Base-by-base conservation (phyloP, 176 grass and related monocot species). In the Aegilops tauschii region DNA sequence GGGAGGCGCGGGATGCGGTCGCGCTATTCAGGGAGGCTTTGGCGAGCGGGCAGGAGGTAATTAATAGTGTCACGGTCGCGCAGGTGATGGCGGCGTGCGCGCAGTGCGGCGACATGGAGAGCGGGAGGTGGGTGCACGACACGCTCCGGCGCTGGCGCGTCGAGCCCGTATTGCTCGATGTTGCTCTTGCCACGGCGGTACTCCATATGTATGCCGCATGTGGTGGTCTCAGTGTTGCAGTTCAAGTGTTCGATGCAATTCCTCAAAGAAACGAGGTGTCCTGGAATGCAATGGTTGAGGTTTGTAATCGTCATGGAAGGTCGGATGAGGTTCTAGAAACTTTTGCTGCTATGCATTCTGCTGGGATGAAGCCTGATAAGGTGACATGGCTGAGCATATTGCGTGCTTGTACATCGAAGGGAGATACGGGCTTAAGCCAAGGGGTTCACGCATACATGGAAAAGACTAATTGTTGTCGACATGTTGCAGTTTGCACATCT, bases 211-310 rank as follows among this genome's bases (percentile, higher is more conserved):
- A 76, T 35, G 82, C 82, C 32, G 29, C 28, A 1, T 76, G 71
- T 44, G 71, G 59, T 25, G 82, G 82, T 45, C 56, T 65, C 0
- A 28, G 50, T 4, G 56, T 28, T 13, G 70, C 70, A 64, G 14
- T 34, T 0, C 6, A 76, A 29, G 18, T 76, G 82, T 76, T 84
- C 59, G 82, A 76, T 32, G 40, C 9, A 84, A 84, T 84, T 18
- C 71, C 71, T 76, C 58, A 2, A 1, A 34, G 71, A 65, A 84
- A 84, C 14, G 59, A 91, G 69, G 20, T 81, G 32, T 87, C 89
- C 14, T 91, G 89, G 85, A 91, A 91, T 76, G 77, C 89, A 21
- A 76, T 91, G 47, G 78, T 84, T 52, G 75, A 73, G 47, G 81
- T 79, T 12, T 91, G 79, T 25, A 87, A 65, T 69, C 67, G 44